Evolutionary conservation across 306 rosid species (phyloP).

Genomic region (Prunus fruticosa): DNA sequence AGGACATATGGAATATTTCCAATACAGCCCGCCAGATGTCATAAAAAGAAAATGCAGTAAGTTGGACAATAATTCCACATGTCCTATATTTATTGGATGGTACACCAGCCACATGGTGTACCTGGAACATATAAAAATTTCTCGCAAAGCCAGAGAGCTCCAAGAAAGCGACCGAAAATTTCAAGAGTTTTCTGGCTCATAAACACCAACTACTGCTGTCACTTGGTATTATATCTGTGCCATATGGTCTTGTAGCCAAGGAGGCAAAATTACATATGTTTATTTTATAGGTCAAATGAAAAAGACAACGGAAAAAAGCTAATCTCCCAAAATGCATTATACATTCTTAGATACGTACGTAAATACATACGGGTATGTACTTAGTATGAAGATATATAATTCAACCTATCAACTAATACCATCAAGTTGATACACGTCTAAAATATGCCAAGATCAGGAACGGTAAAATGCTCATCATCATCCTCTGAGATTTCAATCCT

Average conservation of each 20-base stretch:
- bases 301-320: background rate
- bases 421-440: background rate
- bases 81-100: too few species aligned
- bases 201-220: background rate
- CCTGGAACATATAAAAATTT: too few species aligned
- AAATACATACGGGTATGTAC: slow-evolving; percentile 4
- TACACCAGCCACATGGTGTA: too few species aligned
- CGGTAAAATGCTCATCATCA: slow-evolving; percentile 77
- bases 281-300: background rate
- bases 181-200: background rate
- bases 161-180: background rate
- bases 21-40: too few species aligned
- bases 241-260: background rate
- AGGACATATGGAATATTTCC: too few species aligned
- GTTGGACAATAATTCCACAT: too few species aligned
- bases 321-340: slow-evolving; percentile 15
- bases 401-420: slow-evolving; percentile 13
- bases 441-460: slow-evolving; percentile 83
- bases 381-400: slow-evolving; percentile 25
- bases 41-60: too few species aligned
- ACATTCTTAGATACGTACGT: slow-evolving; percentile 26
- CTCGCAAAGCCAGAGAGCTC: too few species aligned
- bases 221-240: background rate
- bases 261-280: background rate
- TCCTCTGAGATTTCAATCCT: slow-evolving; percentile 59